Conservation (phyloP, 306 rosid species). For the Castanea sativa region DNA sequence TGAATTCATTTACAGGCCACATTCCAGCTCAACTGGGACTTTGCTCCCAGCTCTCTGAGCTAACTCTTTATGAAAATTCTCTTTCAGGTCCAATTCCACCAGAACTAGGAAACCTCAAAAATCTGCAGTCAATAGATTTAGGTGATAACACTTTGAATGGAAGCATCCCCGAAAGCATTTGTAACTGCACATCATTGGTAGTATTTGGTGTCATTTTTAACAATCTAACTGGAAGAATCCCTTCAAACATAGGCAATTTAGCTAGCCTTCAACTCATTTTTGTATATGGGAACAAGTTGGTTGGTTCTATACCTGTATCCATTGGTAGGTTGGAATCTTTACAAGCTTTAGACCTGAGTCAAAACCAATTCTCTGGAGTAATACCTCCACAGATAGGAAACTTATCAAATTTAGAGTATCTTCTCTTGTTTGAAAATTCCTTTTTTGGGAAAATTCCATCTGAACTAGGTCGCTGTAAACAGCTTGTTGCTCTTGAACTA, state of each 20-base stretch:
- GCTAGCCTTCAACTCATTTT: conserved; percentile 37
- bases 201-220: conserved; percentile 41
- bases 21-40: conserved; percentile 63
- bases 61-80: conserved; percentile 42
- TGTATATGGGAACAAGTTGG: conserved; percentile 48
- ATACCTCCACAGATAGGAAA: conserved; percentile 65
- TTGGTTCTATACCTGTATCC: conserved; percentile 66
- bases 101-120: conserved; percentile 49
- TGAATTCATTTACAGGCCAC: conserved; percentile 60
- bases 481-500: conserved; percentile 52
- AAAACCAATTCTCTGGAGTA: conserved; percentile 58
- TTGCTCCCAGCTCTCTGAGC: conserved; percentile 61
- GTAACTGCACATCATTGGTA: conserved; percentile 61
- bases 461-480: conserved; percentile 52
- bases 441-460: conserved; percentile 60
- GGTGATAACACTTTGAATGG: conserved; percentile 53
- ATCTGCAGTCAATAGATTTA: conserved; percentile 47
- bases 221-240: conserved; percentile 62
- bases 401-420: conserved; percentile 42
- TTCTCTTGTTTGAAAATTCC: conserved; percentile 45
- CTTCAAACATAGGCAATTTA: conserved; percentile 55
- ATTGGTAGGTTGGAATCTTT: conserved; percentile 51
- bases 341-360: conserved; percentile 56
- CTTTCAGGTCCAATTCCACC: conserved; percentile 67
- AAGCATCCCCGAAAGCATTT: conserved; percentile 66